phyloP scores from a whole-genome alignment of 257 asterid genomes.

The Paraleonurus japonicus region DNA sequence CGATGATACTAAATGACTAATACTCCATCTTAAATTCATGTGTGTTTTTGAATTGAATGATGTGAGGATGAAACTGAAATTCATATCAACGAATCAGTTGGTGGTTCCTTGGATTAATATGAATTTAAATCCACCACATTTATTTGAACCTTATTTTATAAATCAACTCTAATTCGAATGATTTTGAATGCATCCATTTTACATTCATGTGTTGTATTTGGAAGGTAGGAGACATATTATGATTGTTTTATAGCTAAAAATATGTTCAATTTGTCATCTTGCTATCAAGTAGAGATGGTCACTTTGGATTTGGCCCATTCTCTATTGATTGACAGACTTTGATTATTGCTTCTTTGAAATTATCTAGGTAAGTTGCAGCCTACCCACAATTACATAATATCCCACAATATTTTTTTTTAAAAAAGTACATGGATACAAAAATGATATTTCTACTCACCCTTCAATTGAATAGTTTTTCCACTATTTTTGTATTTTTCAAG shows the following conservation, averaged over 20 bases:
- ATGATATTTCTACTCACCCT: no score
- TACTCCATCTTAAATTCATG: no score
- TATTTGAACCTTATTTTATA: no score
- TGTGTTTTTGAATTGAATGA: background rate
- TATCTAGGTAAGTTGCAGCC: background rate
- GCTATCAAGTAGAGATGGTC: constrained; percentile 2
- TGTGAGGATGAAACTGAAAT: background rate
- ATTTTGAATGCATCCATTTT: background rate
- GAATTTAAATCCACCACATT: no score
- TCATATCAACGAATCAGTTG: background rate
- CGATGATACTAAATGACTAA: background rate
- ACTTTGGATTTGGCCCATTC: constrained; percentile 7
- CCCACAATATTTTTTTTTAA: no score
- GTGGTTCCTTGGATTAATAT: background rate
- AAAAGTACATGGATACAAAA: no score
- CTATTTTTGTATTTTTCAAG: no score
- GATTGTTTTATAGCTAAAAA: constrained; percentile 6
- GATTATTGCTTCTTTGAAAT: background rate
- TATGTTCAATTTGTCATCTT: constrained; percentile 3
- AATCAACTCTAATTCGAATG: background rate
- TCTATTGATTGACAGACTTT: background rate
- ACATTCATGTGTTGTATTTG: constrained; percentile 7
- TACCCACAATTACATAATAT: background rate
- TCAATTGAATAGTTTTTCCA: no score
- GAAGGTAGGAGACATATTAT: constrained; percentile 20